Evolutionary conservation across 306 rosid genomes (phyloP).

Genomic region (Argentina anserina): DNA sequence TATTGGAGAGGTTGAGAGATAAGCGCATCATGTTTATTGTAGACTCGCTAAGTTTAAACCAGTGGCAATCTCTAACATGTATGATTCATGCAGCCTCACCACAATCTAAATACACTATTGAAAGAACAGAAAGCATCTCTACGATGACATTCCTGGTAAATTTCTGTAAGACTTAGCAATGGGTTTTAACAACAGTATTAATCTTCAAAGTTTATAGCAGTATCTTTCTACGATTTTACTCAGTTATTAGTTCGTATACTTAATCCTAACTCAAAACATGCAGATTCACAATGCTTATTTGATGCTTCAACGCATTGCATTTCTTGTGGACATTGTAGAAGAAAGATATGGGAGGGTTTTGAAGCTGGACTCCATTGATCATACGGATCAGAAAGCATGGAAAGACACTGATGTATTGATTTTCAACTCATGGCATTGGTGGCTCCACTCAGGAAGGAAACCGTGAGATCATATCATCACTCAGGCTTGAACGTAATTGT

Average conservation of each 20-base stretch:
- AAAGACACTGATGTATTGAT: conserved; percentile 21
- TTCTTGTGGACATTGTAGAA: conserved; percentile 17
- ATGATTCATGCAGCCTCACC: conserved; percentile 25
- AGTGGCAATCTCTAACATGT: conserved; percentile 39
- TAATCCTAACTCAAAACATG: background rate
- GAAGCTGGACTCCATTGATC: conserved; percentile 24
- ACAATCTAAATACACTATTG: background rate
- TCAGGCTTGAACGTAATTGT: background rate
- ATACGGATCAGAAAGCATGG: conserved; percentile 14
- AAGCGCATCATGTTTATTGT: conserved; percentile 35
- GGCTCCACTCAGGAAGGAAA: conserved; percentile 25
- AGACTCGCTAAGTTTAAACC: conserved; percentile 39
- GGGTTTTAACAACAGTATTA: background rate
- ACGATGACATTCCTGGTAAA: conserved; percentile 27
- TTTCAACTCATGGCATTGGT: conserved; percentile 41
- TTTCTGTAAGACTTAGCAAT: background rate
- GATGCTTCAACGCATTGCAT: conserved; percentile 18
- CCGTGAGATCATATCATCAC: conserved; percentile 9
- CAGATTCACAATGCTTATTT: conserved; percentile 43
- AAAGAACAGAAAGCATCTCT: conserved; percentile 2
- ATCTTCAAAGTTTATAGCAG: background rate
- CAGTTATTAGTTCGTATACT: background rate
- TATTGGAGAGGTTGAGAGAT: conserved; percentile 22
- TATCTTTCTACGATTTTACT: background rate
- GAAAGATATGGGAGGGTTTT: conserved; percentile 17